Evolutionary conservation across 768 basidiomycete genomes (phyloP), one percentile per base, ranked within the genome.

Genomic region (Botryobasidium botryosum): DNA sequence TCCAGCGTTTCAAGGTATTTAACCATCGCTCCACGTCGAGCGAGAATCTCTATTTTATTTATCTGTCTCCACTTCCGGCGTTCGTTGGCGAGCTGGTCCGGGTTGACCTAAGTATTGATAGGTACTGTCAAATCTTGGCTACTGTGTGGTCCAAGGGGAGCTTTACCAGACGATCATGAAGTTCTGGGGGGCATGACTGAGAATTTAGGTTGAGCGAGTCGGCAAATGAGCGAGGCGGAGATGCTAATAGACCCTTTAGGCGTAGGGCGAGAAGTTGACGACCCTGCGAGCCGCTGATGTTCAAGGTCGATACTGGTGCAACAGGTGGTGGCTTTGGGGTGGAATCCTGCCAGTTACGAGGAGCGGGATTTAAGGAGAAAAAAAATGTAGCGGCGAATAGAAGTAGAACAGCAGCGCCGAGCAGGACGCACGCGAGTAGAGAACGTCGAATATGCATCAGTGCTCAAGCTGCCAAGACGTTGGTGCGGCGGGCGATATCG

Each of bases 1-100:
- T 57, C 49, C 32, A 56, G 44, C 27, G 48, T 49, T 28, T 45
- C 53, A 6, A 64, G 50, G 44, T 52, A 53, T 15, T 49, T 38
- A 15, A 64, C 57, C 20, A 65, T 43, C 3, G 50, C 51, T 7
- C 40, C 51, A 35, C 64, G 40, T 27, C 56, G 48, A n/a, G 39
- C 10, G 10, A 35, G 43, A 29, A 66, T 54, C 21, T 57, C 55
- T 18, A 53, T 47, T 23, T 35, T 38, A 3, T 21, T 44, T 3
- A 64, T 52, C 1, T 21, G 33, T 20, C 45, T 50, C 65, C 65
- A 66, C 29, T 49, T 57, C 2, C 56, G 50, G 12, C 49, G 48
- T 35, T 62, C 56, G 1, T 57, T 61, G 18, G 49, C 52, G 5
- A 61, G 53, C 43, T 64, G 62, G 51, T 64, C 63, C 2, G 57